Conservation (phyloP, 2,329 filamentous ascomycete species). For the Arthrinium puccinioides region DNA sequence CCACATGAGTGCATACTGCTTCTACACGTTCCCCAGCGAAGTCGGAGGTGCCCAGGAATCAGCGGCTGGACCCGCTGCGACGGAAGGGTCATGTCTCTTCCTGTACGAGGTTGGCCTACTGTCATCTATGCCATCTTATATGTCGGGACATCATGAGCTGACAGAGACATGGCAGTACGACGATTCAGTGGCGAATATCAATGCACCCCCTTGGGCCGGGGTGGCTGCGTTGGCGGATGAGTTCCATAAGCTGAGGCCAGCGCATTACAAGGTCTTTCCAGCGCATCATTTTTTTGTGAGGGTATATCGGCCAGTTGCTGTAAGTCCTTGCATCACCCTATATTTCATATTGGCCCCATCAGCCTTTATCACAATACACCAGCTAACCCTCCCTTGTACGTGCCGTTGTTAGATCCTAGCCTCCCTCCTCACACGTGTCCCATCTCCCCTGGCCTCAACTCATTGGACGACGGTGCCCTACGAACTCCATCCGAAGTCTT, state of each 20-base stretch:
- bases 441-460: conserved; percentile 41
- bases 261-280: conserved; percentile 41
- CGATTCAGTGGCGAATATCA: too few species aligned
- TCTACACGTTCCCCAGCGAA: too few species aligned
- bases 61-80: too few species aligned
- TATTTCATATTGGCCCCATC: not conserved
- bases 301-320: conserved; percentile 45
- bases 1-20: not conserved
- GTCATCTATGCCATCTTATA: too few species aligned
- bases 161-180: too few species aligned
- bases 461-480: conserved; percentile 48
- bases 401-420: conserved; percentile 29
- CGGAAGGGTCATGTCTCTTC: too few species aligned
- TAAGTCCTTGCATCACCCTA: too few species aligned
- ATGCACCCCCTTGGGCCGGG: too few species aligned
- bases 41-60: too few species aligned
- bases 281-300: conserved; percentile 51
- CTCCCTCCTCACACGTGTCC: conserved; percentile 40
- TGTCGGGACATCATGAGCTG: too few species aligned
- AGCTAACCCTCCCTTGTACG: not conserved
- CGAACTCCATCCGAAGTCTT: conserved; percentile 41
- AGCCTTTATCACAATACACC: not conserved
- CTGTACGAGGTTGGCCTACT: too few species aligned
- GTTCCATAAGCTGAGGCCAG: conserved; percentile 36
- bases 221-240: conserved; percentile 25